These are phyloP conservation scores for Trichoderma gracile DNA, from an alignment of 2,329 filamentous ascomycete species.

Conservation along the genomic window DNA sequence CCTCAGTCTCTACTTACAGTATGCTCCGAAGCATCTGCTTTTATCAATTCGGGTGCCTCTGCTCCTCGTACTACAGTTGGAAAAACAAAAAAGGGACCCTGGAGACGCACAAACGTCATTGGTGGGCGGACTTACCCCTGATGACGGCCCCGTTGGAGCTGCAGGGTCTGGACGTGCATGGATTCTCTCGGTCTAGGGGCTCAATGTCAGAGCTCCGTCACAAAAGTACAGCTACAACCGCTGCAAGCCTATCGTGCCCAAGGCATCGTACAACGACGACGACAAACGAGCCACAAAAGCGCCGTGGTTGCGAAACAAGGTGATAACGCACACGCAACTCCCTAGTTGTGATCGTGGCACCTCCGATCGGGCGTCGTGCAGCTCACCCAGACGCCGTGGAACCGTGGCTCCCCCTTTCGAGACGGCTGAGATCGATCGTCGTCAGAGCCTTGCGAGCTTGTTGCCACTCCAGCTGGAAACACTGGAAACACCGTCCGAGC, in stretches of 20 bases:
- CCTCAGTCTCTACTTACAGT: too few relatives aligned
- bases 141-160: constrained; percentile 16
- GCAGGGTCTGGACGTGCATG: constrained; percentile 13
- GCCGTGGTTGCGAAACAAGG: too few relatives aligned
- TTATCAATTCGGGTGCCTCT: too few relatives aligned
- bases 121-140: constrained; percentile 21
- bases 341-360: too few relatives aligned
- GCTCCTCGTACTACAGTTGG: background rate
- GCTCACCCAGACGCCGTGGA: background rate
- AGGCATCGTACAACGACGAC: too few relatives aligned
- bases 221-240: background rate
- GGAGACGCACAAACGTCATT: constrained; percentile 18
- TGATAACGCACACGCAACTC: too few relatives aligned
- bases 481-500: too few relatives aligned
- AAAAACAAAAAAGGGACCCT: background rate
- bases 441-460: too few relatives aligned
- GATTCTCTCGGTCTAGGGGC: background rate
- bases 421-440: too few relatives aligned
- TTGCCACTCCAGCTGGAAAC: too few relatives aligned
- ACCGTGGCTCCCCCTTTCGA: background rate
- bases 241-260: background rate
- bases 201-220: background rate
- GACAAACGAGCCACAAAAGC: too few relatives aligned
- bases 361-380: background rate
- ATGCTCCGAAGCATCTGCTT: background rate